These are phyloP conservation scores for Parachaetomium inaequale DNA, from an alignment of 495 filamentous ascomycete genomes.

Conservation along the genomic window DNA sequence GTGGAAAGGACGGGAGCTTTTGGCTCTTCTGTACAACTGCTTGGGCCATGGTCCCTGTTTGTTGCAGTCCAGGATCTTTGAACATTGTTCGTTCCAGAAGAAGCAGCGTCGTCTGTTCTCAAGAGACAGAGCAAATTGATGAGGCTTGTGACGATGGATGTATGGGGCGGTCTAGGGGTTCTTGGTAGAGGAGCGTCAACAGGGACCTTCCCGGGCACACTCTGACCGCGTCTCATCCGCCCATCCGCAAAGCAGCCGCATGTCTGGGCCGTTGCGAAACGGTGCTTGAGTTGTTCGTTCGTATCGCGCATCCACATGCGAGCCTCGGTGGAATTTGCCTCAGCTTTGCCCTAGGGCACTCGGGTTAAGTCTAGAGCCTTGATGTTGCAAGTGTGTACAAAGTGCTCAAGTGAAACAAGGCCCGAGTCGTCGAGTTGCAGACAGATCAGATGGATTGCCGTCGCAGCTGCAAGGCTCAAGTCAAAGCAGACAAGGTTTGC, in stretches of 20 bases:
- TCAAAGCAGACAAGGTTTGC: no score
- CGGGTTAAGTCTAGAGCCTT: not conserved
- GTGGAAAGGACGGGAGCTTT: no score
- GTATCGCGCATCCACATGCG: slow-evolving; percentile 6
- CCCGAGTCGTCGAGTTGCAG: not conserved
- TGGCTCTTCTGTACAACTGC: no score
- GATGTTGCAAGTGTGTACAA: not conserved
- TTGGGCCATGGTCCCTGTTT: not conserved
- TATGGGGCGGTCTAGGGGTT: not conserved
- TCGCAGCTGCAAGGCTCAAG: not conserved
- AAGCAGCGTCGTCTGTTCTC: not conserved
- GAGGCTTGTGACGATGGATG: not conserved
- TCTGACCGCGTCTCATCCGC: not conserved
- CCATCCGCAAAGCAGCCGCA: not conserved
- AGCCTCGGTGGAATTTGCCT: slow-evolving; percentile 8
- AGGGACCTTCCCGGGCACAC: not conserved
- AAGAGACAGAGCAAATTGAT: not conserved
- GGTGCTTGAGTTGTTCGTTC: not conserved
- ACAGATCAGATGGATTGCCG: not conserved
- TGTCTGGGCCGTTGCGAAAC: not conserved
- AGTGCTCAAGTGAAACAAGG: not conserved
- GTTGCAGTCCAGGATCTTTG: not conserved
- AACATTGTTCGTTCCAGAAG: not conserved
- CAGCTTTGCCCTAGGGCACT: no score
- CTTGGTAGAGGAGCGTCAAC: not conserved